Conservation (phyloP, 441 rosid genomes). For the Rhodomyrtus psidioides region DNA sequence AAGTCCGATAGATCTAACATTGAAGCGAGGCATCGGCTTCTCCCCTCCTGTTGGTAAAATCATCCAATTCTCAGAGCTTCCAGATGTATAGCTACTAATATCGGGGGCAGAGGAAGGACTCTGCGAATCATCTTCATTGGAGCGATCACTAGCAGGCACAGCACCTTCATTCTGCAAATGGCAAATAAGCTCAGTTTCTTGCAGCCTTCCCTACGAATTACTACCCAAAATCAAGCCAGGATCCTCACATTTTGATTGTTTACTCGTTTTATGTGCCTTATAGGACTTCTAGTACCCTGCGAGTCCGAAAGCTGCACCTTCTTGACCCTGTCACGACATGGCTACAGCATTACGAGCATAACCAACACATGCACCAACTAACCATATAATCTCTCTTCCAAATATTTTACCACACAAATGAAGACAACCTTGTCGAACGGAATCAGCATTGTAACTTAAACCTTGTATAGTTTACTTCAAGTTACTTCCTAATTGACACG, state of each 20-base stretch:
- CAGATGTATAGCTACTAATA: constrained; percentile 27
- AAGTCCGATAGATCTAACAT: constrained; percentile 27
- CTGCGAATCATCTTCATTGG: constrained; percentile 46
- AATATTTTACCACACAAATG: no score
- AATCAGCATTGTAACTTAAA: neutral
- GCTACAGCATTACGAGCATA: neutral
- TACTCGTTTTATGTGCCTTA: constrained; percentile 48
- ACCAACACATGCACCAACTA: neutral
- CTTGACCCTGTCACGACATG: constrained; percentile 49
- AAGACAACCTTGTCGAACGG: no score
- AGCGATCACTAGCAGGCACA: constrained; percentile 32
- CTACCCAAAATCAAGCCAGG: neutral
- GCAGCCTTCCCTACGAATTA: neutral
- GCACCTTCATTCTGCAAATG: constrained; percentile 43
- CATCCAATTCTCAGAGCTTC: constrained; percentile 81
- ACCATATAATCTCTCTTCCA: no score
- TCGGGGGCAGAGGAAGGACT: constrained; percentile 40
- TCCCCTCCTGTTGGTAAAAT: constrained; percentile 67
- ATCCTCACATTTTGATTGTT: constrained; percentile 46
- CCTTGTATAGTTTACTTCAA: neutral
- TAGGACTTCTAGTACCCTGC: constrained; percentile 67
- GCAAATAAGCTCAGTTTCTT: constrained; percentile 1
- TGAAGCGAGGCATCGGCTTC: constrained; percentile 76
- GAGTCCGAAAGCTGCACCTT: constrained; percentile 93
- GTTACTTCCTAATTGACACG: neutral